Base-by-base conservation (phyloP, 805 yeast species). In the Metschnikowia aberdeeniae region DNA sequence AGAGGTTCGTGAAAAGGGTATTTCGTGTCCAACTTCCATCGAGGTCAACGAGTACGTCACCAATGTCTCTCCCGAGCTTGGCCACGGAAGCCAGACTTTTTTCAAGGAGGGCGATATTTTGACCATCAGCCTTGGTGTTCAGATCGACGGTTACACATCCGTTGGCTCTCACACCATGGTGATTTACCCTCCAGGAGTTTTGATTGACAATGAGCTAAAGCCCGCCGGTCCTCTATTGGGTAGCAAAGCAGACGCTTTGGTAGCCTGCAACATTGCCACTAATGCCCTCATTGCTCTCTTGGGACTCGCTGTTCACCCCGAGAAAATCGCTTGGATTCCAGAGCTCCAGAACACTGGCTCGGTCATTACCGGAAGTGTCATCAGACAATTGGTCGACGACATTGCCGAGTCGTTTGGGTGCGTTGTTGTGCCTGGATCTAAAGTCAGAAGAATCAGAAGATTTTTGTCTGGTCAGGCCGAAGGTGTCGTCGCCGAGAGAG, bases 381-480 rank as follows among this genome's bases (percentile, higher is more conserved):
- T 93, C 49, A 81, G 96, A 64, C 62, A 70, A 19, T 68, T 89
- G 38, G 97, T 89, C 24, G 95, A 93, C 59, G 75, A 82, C n/a
- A 76, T 93, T 58, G 98, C 96, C n/a, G 77, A 76, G 46, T 73
- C 84, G 1, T 93, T 82, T 69, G 80, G 85, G 62, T 89, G 96
- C 72, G 74, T 75, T 46, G 89, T 93, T 44, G 89, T 87, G 31
- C 98, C 98, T 27, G 96, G 96, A 0, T 87, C 97, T 19, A 83
- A 88, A 63, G 86, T 93, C 35, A 84, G 99, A 70, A 80, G 97
- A 64, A 77, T 90, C 46, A 80, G 96, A 72, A 80, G 98, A 61
- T 93, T 92, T 59, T 78, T 93, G 60, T 95, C 96, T 33, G 99
- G 99, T 43, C 99, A 93, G 73, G 84, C 90, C 47, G 95, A 89